These are phyloP conservation scores for Antrodiella citrinella DNA, from an alignment of 768 basidiomycete genomes.

Conservation along the genomic window DNA sequence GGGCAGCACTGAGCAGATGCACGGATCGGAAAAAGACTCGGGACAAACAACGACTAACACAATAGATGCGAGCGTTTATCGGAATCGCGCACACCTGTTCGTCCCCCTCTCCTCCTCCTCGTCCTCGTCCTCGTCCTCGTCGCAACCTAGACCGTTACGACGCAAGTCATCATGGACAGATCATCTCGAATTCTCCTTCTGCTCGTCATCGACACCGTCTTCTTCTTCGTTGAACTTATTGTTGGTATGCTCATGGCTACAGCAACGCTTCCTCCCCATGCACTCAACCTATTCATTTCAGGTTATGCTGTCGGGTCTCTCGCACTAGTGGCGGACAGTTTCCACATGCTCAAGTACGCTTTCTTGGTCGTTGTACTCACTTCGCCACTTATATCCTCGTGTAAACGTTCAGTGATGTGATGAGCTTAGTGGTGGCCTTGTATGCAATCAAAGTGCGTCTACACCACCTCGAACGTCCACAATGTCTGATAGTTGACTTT, in stretches of 20 bases:
- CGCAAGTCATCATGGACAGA: slow-evolving; percentile 38
- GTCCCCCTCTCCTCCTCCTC: slow-evolving; percentile 6
- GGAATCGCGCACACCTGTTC: background rate
- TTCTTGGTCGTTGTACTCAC: background rate
- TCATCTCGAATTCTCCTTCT: slow-evolving; percentile 68
- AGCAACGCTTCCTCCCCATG: slow-evolving; percentile 4
- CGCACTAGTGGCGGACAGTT: slow-evolving; percentile 92
- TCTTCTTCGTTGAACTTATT: slow-evolving; percentile 82
- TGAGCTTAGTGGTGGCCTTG: slow-evolving; percentile 90
- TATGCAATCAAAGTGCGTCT: slow-evolving; percentile 77
- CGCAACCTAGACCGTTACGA: background rate
- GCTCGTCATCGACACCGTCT: slow-evolving; percentile 75
- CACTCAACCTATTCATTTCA: slow-evolving; percentile 20
- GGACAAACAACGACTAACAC: slow-evolving; percentile 1
- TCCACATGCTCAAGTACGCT: slow-evolving; percentile 96
- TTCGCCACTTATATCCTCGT: background rate
- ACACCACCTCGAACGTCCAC: slow-evolving; percentile 1
- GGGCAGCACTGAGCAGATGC: background rate
- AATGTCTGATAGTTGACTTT: no score
- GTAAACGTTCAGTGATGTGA: slow-evolving; percentile 68
- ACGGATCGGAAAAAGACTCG: background rate
- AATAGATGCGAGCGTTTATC: background rate
- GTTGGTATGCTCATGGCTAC: slow-evolving; percentile 37
- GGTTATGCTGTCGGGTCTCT: slow-evolving; percentile 96
- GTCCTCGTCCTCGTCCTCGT: slow-evolving; percentile 5